Conservation (phyloP, 768 basidiomycete genomes). For the Russula lepida region DNA sequence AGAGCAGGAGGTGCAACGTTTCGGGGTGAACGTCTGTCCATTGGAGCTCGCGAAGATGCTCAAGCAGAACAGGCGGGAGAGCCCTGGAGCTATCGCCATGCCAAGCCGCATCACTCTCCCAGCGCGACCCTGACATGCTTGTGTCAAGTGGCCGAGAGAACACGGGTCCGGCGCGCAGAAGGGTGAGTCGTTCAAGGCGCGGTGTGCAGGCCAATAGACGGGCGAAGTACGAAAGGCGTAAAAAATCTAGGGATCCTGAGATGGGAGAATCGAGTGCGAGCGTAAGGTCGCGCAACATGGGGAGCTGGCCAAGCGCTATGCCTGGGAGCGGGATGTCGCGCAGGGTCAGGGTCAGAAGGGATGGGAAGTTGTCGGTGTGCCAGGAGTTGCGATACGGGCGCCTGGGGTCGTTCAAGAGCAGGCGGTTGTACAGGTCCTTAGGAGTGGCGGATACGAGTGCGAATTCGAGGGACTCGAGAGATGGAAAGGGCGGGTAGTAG, state of each 20-base stretch:
- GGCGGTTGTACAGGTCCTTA: not conserved
- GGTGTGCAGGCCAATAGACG: constrained; percentile 16
- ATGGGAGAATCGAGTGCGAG: not conserved
- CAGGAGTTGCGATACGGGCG: not conserved
- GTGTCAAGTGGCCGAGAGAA: constrained; percentile 7
- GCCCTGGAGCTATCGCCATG: not conserved
- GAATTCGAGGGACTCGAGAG: constrained; percentile 11
- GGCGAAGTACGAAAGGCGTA: constrained; percentile 7
- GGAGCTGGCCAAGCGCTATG: constrained; percentile 9
- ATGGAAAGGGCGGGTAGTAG: not conserved
- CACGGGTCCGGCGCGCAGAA: constrained; percentile 7
- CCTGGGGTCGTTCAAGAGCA: not conserved
- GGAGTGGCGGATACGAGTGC: not conserved
- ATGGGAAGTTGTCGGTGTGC: constrained; percentile 10
- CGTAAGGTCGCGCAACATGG: constrained; percentile 14
- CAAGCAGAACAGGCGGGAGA: constrained; percentile 13
- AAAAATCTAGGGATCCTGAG: not conserved
- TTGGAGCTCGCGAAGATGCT: constrained; percentile 14
- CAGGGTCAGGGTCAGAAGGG: constrained; percentile 6
- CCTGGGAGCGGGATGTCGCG: constrained; percentile 12
- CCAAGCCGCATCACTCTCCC: constrained; percentile 10
- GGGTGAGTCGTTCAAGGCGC: constrained; percentile 5
- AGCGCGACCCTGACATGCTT: not conserved
- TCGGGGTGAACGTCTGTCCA: constrained; percentile 16
- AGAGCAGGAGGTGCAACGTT: constrained; percentile 3